A percentile compares a stretch with the other conserved stretches of the same genome.
Conservation (phyloP, 345 rosid genomes). For the Atalantia buxifolia region DNA sequence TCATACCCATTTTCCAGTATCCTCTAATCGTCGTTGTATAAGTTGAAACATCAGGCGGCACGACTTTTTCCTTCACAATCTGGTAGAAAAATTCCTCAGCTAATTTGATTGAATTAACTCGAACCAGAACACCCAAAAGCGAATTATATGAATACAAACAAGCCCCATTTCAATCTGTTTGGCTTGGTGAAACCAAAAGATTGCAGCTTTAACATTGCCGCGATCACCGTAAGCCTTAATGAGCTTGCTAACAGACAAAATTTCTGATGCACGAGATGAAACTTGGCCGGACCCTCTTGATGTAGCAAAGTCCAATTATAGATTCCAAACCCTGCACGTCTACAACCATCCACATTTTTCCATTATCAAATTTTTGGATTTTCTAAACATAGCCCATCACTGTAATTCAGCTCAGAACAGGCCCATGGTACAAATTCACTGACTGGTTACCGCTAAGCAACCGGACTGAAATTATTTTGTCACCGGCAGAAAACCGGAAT, state of each 20-base stretch:
- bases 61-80: constrained; percentile 14
- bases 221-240: constrained; percentile 30
- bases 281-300: too few relatives aligned
- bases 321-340: too few relatives aligned
- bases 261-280: too few relatives aligned
- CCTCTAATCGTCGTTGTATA: constrained; percentile 37
- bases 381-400: too few relatives aligned
- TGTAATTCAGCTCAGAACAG: too few relatives aligned
- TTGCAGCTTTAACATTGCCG: constrained; percentile 26
- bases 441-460: too few relatives aligned
- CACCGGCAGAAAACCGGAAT: too few relatives aligned
- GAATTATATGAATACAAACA: constrained; percentile 34
- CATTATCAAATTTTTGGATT: too few relatives aligned
- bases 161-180: constrained; percentile 19
- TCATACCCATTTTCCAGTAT: constrained; percentile 27
- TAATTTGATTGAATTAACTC: constrained; percentile 14
- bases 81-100: constrained; percentile 26
- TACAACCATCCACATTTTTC: too few relatives aligned
- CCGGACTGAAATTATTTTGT: too few relatives aligned
- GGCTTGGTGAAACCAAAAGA: constrained; percentile 37
- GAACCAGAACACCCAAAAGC: constrained; percentile 31
- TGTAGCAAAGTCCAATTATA: too few relatives aligned
- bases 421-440: too few relatives aligned
- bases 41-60: constrained; percentile 34
- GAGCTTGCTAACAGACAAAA: constrained; percentile 29